Percentiles rank a stretch among this genome's conserved stretches.
phyloP scores from a whole-genome alignment of 75 land plant genomes.

The Ceratopteris richardii region DNA sequence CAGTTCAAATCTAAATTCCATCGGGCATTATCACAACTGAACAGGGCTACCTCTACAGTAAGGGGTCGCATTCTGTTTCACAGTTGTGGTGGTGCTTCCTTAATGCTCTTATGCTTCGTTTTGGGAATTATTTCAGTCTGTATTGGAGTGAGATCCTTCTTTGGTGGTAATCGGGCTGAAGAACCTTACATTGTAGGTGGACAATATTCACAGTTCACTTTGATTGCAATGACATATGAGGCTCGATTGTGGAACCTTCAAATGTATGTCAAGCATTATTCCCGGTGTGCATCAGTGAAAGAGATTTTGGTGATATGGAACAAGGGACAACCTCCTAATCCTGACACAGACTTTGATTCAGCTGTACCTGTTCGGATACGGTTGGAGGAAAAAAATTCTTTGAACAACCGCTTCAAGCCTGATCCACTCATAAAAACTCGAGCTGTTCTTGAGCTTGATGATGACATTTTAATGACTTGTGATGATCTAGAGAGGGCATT shows the following conservation, averaged over 20 bases:
- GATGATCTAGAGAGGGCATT: constrained; percentile 89
- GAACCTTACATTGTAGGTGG: constrained; percentile 66
- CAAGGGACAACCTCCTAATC: constrained; percentile 67
- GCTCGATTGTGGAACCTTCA: constrained; percentile 88
- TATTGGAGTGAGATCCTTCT: constrained; percentile 44
- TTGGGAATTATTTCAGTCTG: constrained; percentile 41
- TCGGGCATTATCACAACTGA: constrained; percentile 42
- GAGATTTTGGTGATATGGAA: constrained; percentile 96
- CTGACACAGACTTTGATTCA: constrained; percentile 61
- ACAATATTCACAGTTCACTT: constrained; percentile 85
- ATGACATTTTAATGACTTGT: constrained; percentile 96
- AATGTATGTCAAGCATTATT: constrained; percentile 86
- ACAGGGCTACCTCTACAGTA: constrained; percentile 29
- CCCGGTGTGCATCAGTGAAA: constrained; percentile 76
- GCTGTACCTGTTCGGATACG: constrained; percentile 78
- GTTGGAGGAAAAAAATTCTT: constrained; percentile 64
- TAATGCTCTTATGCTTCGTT: constrained; percentile 27
- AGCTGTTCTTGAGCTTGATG: constrained; percentile 91
- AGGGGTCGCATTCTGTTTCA: constrained; percentile 41
- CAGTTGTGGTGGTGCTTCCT: constrained; percentile 35
- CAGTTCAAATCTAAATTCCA: constrained; percentile 40
- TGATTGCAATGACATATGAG: constrained; percentile 90
- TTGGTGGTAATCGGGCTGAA: constrained; percentile 82
- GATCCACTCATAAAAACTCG: constrained; percentile 65
- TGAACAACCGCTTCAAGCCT: constrained; percentile 78